Conservation (phyloP, 805 yeast species). For the Debaryomyces castellii region DNA sequence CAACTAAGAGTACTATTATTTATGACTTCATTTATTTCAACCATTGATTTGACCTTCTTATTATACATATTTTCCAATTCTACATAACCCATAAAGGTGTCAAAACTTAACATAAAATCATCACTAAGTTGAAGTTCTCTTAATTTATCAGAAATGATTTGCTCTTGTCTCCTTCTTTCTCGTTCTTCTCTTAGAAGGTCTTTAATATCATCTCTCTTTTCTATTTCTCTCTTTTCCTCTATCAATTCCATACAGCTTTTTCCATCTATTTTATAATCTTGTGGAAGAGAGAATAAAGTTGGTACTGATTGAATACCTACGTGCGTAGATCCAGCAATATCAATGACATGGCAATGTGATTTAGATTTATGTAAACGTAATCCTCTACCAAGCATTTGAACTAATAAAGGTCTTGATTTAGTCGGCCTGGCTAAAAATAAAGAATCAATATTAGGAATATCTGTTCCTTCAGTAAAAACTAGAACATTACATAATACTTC, state of each 20-base stretch:
- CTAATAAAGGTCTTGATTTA: constrained; percentile 62
- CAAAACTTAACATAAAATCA: constrained; percentile 25
- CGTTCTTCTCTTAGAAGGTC: constrained; percentile 8
- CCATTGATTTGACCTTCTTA: constrained; percentile 8
- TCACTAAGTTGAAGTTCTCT: constrained; percentile 8
- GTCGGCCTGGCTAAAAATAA: constrained; percentile 81
- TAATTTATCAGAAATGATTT: constrained; percentile 10
- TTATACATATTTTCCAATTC: constrained; percentile 16
- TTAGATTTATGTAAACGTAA: constrained; percentile 64
- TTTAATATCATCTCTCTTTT: constrained; percentile 9
- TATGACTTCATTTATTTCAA: constrained; percentile 14
- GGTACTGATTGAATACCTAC: constrained; percentile 58
- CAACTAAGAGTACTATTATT: constrained; percentile 15
- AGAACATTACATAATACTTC: constrained; percentile 84
- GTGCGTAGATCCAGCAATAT: constrained; percentile 65
- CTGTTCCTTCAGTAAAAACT: constrained; percentile 93
- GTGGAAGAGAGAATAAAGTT: constrained; percentile 39
- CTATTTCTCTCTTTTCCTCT: constrained; percentile 11
- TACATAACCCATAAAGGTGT: constrained; percentile 39
- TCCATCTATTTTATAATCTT: constrained; percentile 22
- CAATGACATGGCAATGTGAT: constrained; percentile 68
- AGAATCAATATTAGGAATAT: constrained; percentile 85
- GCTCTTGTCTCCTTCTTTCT: constrained; percentile 10
- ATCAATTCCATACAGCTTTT: constrained; percentile 31
- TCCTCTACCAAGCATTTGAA: constrained; percentile 93